Conservation (phyloP, 176 grass and related monocot genomes). For the Eleusine indica region DNA sequence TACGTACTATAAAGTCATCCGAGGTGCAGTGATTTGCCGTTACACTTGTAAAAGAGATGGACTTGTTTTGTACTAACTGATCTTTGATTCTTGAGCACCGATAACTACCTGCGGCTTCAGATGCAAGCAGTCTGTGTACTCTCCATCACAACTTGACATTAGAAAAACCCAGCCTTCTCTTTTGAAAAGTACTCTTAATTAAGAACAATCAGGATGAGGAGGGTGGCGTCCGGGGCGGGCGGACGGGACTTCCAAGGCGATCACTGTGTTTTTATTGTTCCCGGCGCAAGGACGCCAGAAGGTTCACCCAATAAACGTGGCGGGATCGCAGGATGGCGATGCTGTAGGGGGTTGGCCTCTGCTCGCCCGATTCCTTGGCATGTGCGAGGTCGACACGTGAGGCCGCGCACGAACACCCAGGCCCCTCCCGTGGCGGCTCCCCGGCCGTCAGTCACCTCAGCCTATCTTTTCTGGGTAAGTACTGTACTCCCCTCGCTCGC, state of each 20-base stretch:
- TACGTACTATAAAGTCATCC: no score
- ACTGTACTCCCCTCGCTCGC: background rate
- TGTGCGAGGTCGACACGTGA: constrained; percentile 16
- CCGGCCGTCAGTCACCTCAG: constrained; percentile 21
- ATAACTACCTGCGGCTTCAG: constrained; percentile 18
- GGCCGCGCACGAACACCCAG: background rate
- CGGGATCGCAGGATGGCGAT: background rate
- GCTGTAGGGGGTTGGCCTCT: background rate
- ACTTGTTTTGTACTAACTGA: background rate
- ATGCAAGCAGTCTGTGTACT: background rate
- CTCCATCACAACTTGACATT: no score
- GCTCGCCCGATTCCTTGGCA: background rate
- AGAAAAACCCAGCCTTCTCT: no score
- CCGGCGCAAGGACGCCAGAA: constrained; percentile 25
- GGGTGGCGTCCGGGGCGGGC: background rate
- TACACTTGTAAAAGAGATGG: background rate
- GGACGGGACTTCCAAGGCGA: background rate
- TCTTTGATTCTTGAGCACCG: background rate
- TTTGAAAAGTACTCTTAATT: no score
- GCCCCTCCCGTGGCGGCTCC: constrained; percentile 26
- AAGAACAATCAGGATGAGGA: background rate
- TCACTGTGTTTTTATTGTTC: background rate
- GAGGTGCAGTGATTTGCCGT: background rate
- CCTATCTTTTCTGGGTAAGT: background rate
- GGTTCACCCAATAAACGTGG: constrained; percentile 49